Evolutionary conservation across 2,329 filamentous ascomycete genomes (phyloP).

Genomic region (Diaporthe sp.): DNA sequence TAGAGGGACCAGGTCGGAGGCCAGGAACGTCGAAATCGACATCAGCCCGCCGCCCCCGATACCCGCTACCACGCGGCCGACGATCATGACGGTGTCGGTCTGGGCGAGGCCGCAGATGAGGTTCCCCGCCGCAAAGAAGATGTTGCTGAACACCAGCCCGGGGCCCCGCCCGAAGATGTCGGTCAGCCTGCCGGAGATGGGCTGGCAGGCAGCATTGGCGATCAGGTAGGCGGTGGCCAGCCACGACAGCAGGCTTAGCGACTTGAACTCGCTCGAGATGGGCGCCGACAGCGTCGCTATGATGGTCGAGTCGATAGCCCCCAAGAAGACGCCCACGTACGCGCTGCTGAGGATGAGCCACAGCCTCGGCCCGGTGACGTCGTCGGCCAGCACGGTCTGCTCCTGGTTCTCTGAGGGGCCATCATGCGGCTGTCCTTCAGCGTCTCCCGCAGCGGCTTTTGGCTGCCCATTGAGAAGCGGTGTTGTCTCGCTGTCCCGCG

Average conservation of each 20-base stretch:
- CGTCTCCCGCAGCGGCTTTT: background rate
- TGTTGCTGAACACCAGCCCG: conserved; percentile 83
- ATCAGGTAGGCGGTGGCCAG: conserved; percentile 90
- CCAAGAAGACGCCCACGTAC: conserved; percentile 74
- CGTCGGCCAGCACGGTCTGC: conserved; percentile 61
- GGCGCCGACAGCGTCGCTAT: conserved; percentile 88
- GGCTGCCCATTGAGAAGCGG: conserved; percentile 40
- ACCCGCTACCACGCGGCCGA: conserved; percentile 84
- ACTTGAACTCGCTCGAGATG: conserved; percentile 86
- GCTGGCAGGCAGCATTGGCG: conserved; percentile 88
- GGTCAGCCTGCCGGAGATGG: conserved; percentile 85
- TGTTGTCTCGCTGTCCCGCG: conserved; percentile 37
- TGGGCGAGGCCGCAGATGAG: conserved; percentile 83
- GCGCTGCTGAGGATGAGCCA: conserved; percentile 67
- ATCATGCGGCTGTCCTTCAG: conserved; percentile 21
- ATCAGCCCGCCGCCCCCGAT: conserved; percentile 86
- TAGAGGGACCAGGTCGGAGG: conserved; percentile 79
- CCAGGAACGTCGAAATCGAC: conserved; percentile 80
- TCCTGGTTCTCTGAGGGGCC: conserved; percentile 55
- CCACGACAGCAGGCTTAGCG: conserved; percentile 87
- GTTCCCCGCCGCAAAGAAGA: conserved; percentile 85
- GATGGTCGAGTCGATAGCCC: conserved; percentile 81
- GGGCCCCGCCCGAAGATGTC: conserved; percentile 88
- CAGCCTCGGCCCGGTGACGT: conserved; percentile 63
- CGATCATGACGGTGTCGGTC: conserved; percentile 77